Evolutionary conservation across 192 early-diverging fungal genomes (phyloP).

Genomic region (Phlyctochytrium planicorne): DNA sequence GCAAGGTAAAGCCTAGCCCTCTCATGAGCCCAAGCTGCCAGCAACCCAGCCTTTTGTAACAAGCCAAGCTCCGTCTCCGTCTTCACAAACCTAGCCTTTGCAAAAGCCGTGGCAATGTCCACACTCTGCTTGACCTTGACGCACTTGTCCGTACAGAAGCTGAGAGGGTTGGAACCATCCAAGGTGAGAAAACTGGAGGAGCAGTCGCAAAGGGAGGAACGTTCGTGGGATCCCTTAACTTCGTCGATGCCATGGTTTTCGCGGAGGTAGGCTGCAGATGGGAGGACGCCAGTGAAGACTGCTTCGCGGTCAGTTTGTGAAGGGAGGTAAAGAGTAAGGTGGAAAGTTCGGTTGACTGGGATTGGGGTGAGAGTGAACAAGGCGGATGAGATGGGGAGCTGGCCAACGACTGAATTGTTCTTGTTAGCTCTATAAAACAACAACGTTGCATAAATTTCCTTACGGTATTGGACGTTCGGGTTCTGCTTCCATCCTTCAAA

Average conservation of each 20-base stretch:
- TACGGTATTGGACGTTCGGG: slow-evolving; percentile 34
- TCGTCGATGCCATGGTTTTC: background rate
- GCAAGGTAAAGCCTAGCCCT: slow-evolving; percentile 47
- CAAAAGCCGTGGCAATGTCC: slow-evolving; percentile 59
- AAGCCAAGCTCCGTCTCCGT: slow-evolving; percentile 70
- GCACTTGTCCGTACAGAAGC: too few relatives aligned
- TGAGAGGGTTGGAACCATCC: too few relatives aligned
- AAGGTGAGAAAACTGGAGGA: background rate
- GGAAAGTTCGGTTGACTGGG: slow-evolving; percentile 1
- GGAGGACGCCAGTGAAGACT: slow-evolving; percentile 35
- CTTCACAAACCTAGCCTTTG: slow-evolving; percentile 78
- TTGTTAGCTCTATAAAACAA: background rate
- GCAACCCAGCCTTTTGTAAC: slow-evolving; percentile 61
- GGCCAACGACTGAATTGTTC: slow-evolving; percentile 22
- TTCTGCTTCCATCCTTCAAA: slow-evolving; percentile 35
- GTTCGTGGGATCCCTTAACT: background rate
- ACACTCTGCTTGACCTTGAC: slow-evolving; percentile 23
- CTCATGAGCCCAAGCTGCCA: slow-evolving; percentile 40
- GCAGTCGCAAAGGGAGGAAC: background rate
- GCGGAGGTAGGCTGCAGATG: slow-evolving; percentile 5
- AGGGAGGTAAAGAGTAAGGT: slow-evolving; percentile 34
- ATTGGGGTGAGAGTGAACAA: slow-evolving; percentile 25
- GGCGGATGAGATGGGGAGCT: slow-evolving; percentile 29
- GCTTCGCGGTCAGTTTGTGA: slow-evolving; percentile 33
- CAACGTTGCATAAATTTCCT: background rate